Percentiles rank a stretch among this genome's conserved stretches.
Conservation (phyloP, 352 stramenopile species). For the Pythium brachiatum region DNA sequence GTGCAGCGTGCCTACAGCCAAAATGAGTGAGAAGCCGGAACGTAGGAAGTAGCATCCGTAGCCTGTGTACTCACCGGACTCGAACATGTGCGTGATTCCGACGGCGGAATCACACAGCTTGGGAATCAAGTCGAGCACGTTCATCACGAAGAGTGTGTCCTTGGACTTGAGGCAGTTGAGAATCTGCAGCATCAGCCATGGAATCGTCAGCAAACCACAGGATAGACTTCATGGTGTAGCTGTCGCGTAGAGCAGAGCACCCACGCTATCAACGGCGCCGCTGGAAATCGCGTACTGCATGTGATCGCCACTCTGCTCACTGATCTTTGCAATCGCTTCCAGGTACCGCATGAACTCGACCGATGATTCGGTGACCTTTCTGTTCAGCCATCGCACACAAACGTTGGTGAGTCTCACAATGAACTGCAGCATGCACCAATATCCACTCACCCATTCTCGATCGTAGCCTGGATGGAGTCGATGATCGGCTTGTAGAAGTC, state of each 20-base stretch:
- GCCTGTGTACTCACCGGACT: slow-evolving; percentile 47
- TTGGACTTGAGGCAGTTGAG: slow-evolving; percentile 68
- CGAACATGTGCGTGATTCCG: slow-evolving; percentile 72
- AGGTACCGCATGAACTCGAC: slow-evolving; percentile 80
- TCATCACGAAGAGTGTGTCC: slow-evolving; percentile 84
- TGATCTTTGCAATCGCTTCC: slow-evolving; percentile 66
- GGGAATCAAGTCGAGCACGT: slow-evolving; percentile 75
- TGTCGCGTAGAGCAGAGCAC: background rate
- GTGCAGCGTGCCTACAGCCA: slow-evolving; percentile 50
- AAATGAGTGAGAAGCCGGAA: background rate
- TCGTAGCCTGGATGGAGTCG: slow-evolving; percentile 43
- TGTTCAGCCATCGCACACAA: slow-evolving; percentile 6
- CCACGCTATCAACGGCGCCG: slow-evolving; percentile 31
- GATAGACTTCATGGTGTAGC: background rate
- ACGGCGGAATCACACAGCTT: slow-evolving; percentile 62
- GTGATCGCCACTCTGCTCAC: slow-evolving; percentile 47
- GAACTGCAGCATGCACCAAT: background rate
- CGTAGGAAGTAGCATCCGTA: background rate
- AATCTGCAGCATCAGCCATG: slow-evolving; percentile 36
- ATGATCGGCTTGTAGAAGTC: slow-evolving; percentile 49
- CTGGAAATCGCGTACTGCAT: slow-evolving; percentile 59
- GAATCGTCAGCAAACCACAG: background rate
- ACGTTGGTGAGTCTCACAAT: background rate
- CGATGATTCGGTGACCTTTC: slow-evolving; percentile 42
- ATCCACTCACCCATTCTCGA: slow-evolving; percentile 11